Evolutionary conservation across 2,329 filamentous ascomycete genomes (phyloP), one percentile per base, ranked within the genome.

Genomic region (Zopfia rhizophila): DNA sequence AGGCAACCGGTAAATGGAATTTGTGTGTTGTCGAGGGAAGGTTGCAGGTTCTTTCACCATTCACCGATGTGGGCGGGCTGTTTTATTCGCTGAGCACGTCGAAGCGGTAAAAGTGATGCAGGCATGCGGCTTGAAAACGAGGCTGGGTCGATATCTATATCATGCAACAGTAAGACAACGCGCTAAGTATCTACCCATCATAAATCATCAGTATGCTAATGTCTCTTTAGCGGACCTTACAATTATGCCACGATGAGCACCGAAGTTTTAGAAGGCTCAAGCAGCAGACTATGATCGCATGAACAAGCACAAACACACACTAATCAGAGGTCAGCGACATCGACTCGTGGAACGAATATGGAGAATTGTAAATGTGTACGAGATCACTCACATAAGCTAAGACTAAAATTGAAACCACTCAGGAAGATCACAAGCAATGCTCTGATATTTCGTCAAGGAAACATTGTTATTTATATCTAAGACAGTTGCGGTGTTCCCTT

Each of bases 281-380:
- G 40, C 39, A 43, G 52, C 45, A 48, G 38, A 41, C 38, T 45
- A 53, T 54, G 55, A 41, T 56, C 51, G 53, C 55, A 61, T 58
- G 58, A 45, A 52, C 59, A 60, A 7, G 39, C 45, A 60, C 66
- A 68, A 69, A 68, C 65, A 66, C n/a, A n/a, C 57, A 58, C 63
- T 68, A 60, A 48, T 18, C 24, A 45, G 41, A 39, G 38, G 38
- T 54, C 45, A 56, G 58, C 41, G 44, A 55, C 37, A 38, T 45
- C 37, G 47, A 53, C 30, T 57, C 55, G 65, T 62, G 55, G 40
- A 57, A 51, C 48, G 41, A 51, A 44, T 51, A 36, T 58, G 37
- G 29, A 30, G 23, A 41, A 23, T 40, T 33, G 17, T 32, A 32
- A 47, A 45, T 51, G 53, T 53, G 40, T 39, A 57, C 48, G 48